phyloP scores from a whole-genome alignment of 208 protist genomes.

The Trypanosoma scelopori region DNA sequence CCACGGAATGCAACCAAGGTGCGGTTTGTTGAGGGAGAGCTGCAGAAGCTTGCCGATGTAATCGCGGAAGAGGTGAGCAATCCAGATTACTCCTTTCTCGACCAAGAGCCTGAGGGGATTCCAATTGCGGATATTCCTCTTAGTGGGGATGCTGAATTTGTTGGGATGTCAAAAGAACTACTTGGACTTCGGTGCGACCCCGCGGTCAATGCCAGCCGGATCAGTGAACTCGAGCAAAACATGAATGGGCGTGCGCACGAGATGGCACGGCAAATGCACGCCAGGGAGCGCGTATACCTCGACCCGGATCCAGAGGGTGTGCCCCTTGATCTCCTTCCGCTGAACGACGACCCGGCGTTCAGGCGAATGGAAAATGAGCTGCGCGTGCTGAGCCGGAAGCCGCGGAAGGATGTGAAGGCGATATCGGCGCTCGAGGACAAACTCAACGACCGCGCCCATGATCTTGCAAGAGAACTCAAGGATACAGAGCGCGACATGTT shows the following conservation, averaged over 20 bases:
- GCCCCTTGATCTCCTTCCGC: constrained; percentile 57
- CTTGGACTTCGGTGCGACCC: constrained; percentile 42
- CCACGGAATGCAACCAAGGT: too few relatives aligned
- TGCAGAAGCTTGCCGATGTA: too few relatives aligned
- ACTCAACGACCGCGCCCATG: constrained; percentile 60
- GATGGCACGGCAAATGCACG: constrained; percentile 54
- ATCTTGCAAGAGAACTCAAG: constrained; percentile 66
- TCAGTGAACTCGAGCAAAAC: constrained; percentile 61
- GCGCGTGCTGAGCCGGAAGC: constrained; percentile 50
- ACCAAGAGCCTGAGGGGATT: constrained; percentile 48
- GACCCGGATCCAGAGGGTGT: constrained; percentile 62
- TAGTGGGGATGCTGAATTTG: constrained; percentile 49
- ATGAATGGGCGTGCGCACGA: constrained; percentile 66
- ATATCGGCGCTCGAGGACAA: constrained; percentile 43
- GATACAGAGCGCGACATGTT: constrained; percentile 69
- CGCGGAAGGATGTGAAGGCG: constrained; percentile 39
- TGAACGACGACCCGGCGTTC: constrained; percentile 63
- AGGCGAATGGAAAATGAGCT: constrained; percentile 57
- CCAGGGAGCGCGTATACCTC: constrained; percentile 54
- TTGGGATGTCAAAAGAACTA: constrained; percentile 44
- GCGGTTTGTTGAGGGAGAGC: too few relatives aligned
- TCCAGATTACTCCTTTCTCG: neutral
- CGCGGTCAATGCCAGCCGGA: constrained; percentile 56
- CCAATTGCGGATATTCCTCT: constrained; percentile 55
- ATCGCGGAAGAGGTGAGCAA: too few relatives aligned